Evolutionary conservation across 2,329 filamentous ascomycete species (phyloP).

Genomic region (Diplodia mutila): DNA sequence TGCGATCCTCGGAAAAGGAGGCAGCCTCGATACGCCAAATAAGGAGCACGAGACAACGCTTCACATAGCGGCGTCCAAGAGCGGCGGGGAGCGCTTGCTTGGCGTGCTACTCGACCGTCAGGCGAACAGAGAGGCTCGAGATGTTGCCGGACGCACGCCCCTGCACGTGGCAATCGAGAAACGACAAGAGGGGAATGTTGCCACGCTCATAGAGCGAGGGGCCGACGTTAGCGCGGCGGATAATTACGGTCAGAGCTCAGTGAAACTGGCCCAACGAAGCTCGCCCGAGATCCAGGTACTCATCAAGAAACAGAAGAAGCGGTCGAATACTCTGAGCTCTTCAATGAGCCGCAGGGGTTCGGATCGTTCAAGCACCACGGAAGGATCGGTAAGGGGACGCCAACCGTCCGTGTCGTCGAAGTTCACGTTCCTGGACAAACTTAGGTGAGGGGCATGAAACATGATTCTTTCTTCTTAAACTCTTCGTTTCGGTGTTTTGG

Average conservation of each 20-base stretch:
- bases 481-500: background rate
- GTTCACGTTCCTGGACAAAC: conserved; percentile 5
- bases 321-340: background rate
- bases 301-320: conserved; percentile 12
- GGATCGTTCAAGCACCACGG: conserved; percentile 8
- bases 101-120: conserved; percentile 6
- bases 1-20: conserved; percentile 3
- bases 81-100: background rate
- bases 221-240: conserved; percentile 11
- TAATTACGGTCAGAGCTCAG: conserved; percentile 5
- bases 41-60: conserved; percentile 20
- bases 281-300: conserved; percentile 16
- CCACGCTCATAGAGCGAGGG: conserved; percentile 7
- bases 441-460: no score
- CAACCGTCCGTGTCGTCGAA: conserved; percentile 3
- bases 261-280: conserved; percentile 15
- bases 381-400: background rate
- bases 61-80: conserved; percentile 17
- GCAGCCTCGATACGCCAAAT: conserved; percentile 6
- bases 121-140: conserved; percentile 14
- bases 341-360: conserved; percentile 7
- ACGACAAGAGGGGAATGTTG: conserved; percentile 7
- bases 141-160: conserved; percentile 14
- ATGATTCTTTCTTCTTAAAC: background rate
- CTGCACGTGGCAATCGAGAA: conserved; percentile 23